phyloP scores from a whole-genome alignment of 257 asterid species.

The Solanum appendiculatum region DNA sequence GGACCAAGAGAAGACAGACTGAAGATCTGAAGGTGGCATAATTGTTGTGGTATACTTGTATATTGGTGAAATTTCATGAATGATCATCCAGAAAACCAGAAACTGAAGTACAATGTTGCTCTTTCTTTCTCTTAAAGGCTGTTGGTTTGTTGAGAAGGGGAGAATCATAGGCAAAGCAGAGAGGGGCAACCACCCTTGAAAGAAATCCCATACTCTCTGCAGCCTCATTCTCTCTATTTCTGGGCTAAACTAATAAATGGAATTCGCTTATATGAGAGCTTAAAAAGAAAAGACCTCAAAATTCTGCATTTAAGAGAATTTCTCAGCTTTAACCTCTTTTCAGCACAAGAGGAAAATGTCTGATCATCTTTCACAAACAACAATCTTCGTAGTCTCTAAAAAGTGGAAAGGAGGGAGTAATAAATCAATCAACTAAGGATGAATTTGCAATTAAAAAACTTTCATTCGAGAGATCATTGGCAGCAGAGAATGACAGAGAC shows the following conservation, averaged over 20 bases:
- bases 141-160: neutral
- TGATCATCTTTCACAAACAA: neutral
- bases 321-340: neutral
- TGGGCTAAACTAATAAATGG: neutral
- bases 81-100: neutral
- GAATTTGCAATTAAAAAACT: neutral
- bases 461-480: conserved; percentile 12
- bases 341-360: neutral
- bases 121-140: neutral
- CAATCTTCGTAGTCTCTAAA: neutral
- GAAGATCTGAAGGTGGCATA: neutral
- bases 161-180: conserved; percentile 10
- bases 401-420: neutral
- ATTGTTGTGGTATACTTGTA: neutral
- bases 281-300: neutral
- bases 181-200: conserved; percentile 50
- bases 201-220: conserved; percentile 1
- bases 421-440: neutral
- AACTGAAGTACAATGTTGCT: neutral
- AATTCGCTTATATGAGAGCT: neutral
- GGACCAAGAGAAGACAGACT: neutral
- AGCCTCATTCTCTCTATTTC: neutral
- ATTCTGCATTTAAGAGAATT: neutral
- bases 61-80: neutral
- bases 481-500: neutral